phyloP scores from a whole-genome alignment of 257 asterid species.

The Perilla frutescens region DNA sequence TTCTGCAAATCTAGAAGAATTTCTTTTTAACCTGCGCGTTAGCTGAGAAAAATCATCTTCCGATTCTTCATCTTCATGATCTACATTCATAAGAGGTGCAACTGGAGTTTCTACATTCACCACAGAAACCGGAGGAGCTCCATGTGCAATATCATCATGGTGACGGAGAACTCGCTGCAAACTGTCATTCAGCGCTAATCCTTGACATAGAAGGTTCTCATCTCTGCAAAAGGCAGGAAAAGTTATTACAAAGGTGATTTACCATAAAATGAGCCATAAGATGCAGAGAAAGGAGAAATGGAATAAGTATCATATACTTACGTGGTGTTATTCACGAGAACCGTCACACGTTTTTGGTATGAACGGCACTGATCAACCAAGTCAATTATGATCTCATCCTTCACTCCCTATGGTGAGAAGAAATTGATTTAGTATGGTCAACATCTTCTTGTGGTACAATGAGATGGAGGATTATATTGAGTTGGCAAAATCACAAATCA shows the following conservation, averaged over 20 bases:
- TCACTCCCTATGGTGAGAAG: slow-evolving; percentile 52
- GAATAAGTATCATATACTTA: slow-evolving; percentile 37
- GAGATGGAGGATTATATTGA: too few relatives aligned
- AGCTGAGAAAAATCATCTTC: slow-evolving; percentile 80
- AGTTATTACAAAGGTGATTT: neutral
- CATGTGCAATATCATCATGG: slow-evolving; percentile 76
- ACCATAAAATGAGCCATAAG: neutral
- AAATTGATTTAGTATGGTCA: neutral
- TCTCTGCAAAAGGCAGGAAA: slow-evolving; percentile 51
- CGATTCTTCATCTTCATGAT: slow-evolving; percentile 81
- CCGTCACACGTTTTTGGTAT: slow-evolving; percentile 77
- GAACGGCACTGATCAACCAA: slow-evolving; percentile 91
- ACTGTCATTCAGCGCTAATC: slow-evolving; percentile 75
- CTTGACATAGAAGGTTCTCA: slow-evolving; percentile 76
- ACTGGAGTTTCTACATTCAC: slow-evolving; percentile 47
- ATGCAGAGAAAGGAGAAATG: neutral
- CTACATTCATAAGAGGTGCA: slow-evolving; percentile 73
- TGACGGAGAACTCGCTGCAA: slow-evolving; percentile 75
- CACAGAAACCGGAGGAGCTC: slow-evolving; percentile 47
- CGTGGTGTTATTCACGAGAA: slow-evolving; percentile 80
- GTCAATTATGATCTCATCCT: slow-evolving; percentile 88
- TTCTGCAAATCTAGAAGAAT: neutral
- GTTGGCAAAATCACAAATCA: neutral
- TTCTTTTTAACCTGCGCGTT: slow-evolving; percentile 63
- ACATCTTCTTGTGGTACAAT: neutral